Base-by-base conservation (phyloP, 495 filamentous ascomycete genomes). In the Penicillium herquei region DNA sequence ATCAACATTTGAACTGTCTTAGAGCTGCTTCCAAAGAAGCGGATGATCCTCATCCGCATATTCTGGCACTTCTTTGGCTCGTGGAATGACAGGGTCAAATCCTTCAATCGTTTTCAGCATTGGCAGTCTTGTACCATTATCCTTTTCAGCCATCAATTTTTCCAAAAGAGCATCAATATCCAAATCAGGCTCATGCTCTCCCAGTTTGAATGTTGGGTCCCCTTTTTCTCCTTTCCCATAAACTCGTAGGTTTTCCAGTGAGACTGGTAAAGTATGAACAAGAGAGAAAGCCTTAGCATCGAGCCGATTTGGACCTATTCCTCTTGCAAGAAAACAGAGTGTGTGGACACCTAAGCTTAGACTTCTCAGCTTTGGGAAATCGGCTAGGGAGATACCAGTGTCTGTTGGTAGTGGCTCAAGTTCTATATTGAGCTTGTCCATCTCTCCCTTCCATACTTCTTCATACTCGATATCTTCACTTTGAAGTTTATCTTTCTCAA, bases 311-410 rank as follows among this genome's bases (percentile, higher is more conserved):
- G 37, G 17, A 41, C 49, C 49, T 32, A 42, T 31, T 14, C 49
- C 49, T 11, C 49, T 26, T 9, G 49, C 49, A 12, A 51, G 18
- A 51, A 40, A 51, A 31, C 49, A 41, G 13, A 51, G 49, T 14
- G 37, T 41, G 18, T 51, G 49, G 18, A 42, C 37, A 32, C 49
- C 49, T 0, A 51, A 3, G 5, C 49, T 31, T 11, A 51, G 49
- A 32, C 17, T 41, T 31, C 31, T 51, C 11, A 51, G 37, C 10
- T 41, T 16, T 31, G 49, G 37, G 37, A 51, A 51, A 42, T 52
- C 39, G n/a, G n/a, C n/a, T n/a, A 34, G 31, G 6, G 39, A 43
- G 49, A 52, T 42, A 9, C 16, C 16, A n/a, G n/a, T n/a, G n/a
- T n/a, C n/a, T 26, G 37, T 9, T 42, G 49, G 49, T n/a, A 21